Evolutionary conservation across 176 grass and related monocot species (phyloP).

Genomic region (Raddia guianensis): DNA sequence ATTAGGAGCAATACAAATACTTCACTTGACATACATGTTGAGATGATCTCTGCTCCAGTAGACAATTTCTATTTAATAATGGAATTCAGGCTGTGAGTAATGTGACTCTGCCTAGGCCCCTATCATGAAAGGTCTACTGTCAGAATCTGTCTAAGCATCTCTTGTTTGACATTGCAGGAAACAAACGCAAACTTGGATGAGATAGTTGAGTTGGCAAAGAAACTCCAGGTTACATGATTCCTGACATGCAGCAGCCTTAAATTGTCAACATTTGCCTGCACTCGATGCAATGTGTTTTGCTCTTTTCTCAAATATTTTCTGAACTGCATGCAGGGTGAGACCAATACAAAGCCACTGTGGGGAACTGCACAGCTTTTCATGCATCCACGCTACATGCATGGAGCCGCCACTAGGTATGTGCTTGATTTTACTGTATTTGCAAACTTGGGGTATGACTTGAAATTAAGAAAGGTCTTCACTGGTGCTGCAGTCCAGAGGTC

Average conservation of each 20-base stretch:
- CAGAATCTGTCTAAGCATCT: neutral
- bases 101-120: neutral
- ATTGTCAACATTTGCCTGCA: constrained; percentile 16
- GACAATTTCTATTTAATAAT: neutral
- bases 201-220: constrained; percentile 78
- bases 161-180: constrained; percentile 65
- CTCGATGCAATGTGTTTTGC: neutral
- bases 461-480: constrained; percentile 18
- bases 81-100: neutral
- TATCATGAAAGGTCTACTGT: neutral
- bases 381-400: constrained; percentile 94
- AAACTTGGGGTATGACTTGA: neutral
- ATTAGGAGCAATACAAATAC: constrained; percentile 16
- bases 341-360: constrained; percentile 80
- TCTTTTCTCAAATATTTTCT: constrained; percentile 18
- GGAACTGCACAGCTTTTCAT: constrained; percentile 86
- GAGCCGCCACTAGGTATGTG: constrained; percentile 87
- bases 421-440: neutral
- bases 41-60: neutral
- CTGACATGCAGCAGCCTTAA: constrained; percentile 7
- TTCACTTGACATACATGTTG: neutral
- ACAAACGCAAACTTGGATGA: constrained; percentile 94
- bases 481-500: constrained; percentile 49
- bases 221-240: constrained; percentile 68
- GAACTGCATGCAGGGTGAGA: constrained; percentile 53